Percentiles rank a stretch among this genome's conserved stretches.
These are phyloP conservation scores for Patellaria atrata DNA, from an alignment of 495 filamentous ascomycete genomes.

Conservation along the genomic window DNA sequence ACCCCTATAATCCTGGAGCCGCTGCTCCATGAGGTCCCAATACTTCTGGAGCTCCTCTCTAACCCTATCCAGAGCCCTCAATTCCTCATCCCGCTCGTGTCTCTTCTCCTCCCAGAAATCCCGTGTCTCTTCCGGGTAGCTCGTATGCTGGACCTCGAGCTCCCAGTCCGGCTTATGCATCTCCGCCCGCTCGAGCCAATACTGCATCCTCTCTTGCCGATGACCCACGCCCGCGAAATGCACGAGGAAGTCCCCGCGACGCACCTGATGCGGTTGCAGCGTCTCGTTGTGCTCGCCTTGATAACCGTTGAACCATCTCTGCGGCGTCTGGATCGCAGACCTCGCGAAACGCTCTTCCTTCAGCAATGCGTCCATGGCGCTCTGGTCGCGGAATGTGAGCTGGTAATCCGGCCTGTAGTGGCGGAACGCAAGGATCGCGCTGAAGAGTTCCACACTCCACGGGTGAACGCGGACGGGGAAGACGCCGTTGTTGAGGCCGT, in stretches of 20 bases:
- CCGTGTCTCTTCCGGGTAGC: conserved; percentile 24
- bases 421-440: conserved; percentile 31
- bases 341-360: conserved; percentile 22
- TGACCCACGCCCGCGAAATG: conserved; percentile 26
- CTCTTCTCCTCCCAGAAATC: conserved; percentile 26
- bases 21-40: too few species aligned
- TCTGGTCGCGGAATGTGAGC: conserved; percentile 29
- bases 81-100: conserved; percentile 6
- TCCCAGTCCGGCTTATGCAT: conserved; percentile 30
- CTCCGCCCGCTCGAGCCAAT: conserved; percentile 25
- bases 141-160: conserved; percentile 24
- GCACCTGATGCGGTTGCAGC: conserved; percentile 20
- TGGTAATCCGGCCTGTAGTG: conserved; percentile 28
- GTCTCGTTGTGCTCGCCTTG: conserved; percentile 22
- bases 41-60: too few species aligned
- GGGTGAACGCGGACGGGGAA: conserved; percentile 36
- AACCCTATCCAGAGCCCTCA: too few species aligned
- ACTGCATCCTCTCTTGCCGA: conserved; percentile 22
- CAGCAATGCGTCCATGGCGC: conserved; percentile 23
- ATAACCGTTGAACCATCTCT: conserved; percentile 32
- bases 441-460: conserved; percentile 37
- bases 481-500: conserved; percentile 42
- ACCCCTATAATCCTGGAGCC: too few species aligned
- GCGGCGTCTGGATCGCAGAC: conserved; percentile 15
- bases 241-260: conserved; percentile 26